A percentile compares a stretch with the other conserved stretches of the same genome.
phyloP scores from a whole-genome alignment of 805 yeast species.

The Spathaspora boniae region DNA sequence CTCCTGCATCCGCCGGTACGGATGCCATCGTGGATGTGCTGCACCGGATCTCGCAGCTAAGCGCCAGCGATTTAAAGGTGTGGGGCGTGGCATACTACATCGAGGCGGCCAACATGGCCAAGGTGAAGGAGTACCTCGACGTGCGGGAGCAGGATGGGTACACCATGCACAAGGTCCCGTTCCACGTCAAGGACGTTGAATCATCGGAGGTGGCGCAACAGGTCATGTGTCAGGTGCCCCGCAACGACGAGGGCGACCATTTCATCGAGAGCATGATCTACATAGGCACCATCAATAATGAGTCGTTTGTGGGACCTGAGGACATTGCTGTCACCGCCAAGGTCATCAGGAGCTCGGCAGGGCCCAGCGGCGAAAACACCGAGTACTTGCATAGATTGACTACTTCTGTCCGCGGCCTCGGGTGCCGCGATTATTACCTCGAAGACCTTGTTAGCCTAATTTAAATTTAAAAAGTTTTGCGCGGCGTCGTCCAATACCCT shows the following conservation, averaged over 20 bases:
- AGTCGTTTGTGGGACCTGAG: conserved; percentile 85
- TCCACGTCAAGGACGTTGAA: conserved; percentile 41
- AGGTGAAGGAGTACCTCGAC: conserved; percentile 69
- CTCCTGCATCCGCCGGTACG: neutral
- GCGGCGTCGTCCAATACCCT: conserved; percentile 18
- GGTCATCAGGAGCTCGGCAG: conserved; percentile 52
- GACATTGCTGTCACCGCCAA: conserved; percentile 53
- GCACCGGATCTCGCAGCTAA: conserved; percentile 18
- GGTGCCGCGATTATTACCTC: conserved; percentile 30
- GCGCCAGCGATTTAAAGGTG: conserved; percentile 46
- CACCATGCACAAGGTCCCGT: conserved; percentile 62
- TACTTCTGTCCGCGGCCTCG: conserved; percentile 37
- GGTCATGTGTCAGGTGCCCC: conserved; percentile 13
- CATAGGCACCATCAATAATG: conserved; percentile 79
- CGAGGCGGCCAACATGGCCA: conserved; percentile 49
- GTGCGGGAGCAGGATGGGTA: conserved; percentile 89
- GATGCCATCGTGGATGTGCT: conserved; percentile 16
- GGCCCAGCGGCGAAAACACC: conserved; percentile 79
- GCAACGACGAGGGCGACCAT: conserved; percentile 22
- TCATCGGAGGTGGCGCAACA: conserved; percentile 8
- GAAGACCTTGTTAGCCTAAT: conserved; percentile 26
- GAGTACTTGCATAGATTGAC: conserved; percentile 64
- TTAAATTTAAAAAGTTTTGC: conserved; percentile 7
- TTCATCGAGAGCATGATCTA: conserved; percentile 62
- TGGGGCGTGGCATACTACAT: conserved; percentile 87